Base-by-base conservation (phyloP, 2,329 filamentous ascomycete species). In the Xylaria hypoxylon region DNA sequence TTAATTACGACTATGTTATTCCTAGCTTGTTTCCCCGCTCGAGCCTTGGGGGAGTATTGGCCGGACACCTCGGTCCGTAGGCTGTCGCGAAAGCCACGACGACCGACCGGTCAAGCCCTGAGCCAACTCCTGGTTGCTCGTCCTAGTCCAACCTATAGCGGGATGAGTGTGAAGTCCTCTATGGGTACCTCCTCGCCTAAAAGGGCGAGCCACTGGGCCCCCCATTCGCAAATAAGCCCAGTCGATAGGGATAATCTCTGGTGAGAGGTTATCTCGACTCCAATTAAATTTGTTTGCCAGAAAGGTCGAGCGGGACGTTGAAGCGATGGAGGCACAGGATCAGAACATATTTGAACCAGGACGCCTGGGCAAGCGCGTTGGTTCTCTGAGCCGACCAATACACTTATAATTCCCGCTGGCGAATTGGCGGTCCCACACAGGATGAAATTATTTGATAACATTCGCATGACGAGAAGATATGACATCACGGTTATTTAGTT, bases 181-280 rank as follows among this genome's bases (percentile, higher is more conserved):
- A 47, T 47, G 7, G 52, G 62, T 2, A 59, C 35, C 7, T 45
- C 64, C 45, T 72, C 72, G 7, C 68, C 70, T 19, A 62, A 45
- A 40, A 67, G 33, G 19, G 3, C 26, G 17, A 64, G 62, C 13
- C 65, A 70, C 48, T 45, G 59, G 26, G 57, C 65, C 8, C 40
- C 68, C 5, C 33, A 60, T 55, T 60, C 62, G 10, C 69, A 66
- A 26, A 73, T 60, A 48, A 70, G 64, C 19, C 70, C 77, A 72
- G 76, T 78, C 2, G 71, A 77, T n/a, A 71, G 68, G 33, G 73
- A 78, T 2, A 62, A 73, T 55, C 64, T 78, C 38, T 78, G 76
- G 76, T 78, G 59, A 75, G 45, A 40, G 38, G 31, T 15, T 24
- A 28, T 22, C 22, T 26, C n/a, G 24, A 13, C 26, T n/a, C 24